These are phyloP conservation scores for Nectriaceae sp. DNA, from an alignment of 2,329 filamentous ascomycete genomes.

Conservation along the genomic window DNA sequence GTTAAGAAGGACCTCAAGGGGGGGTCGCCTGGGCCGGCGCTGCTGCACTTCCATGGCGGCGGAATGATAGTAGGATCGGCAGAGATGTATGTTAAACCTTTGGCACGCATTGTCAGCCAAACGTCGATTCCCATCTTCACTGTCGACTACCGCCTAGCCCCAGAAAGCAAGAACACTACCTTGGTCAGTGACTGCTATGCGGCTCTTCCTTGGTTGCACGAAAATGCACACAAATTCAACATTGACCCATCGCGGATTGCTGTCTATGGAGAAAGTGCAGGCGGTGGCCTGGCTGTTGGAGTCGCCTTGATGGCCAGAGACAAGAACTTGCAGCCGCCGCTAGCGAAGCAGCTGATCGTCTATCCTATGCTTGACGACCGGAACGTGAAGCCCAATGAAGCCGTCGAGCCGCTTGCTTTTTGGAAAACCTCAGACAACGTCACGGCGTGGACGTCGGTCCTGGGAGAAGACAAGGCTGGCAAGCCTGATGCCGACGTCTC, in stretches of 20 bases:
- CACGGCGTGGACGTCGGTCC: constrained; percentile 19
- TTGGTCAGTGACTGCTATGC: constrained; percentile 20
- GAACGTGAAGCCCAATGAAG: constrained; percentile 1
- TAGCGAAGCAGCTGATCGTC: constrained; percentile 17
- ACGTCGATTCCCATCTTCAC: constrained; percentile 16
- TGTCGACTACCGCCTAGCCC: constrained; percentile 23
- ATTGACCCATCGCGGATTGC: constrained; percentile 17
- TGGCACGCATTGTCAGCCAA: not conserved
- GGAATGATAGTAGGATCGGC: constrained; percentile 4
- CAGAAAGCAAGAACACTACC: constrained; percentile 16
- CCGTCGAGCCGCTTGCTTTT: constrained; percentile 9
- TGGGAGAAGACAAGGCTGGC: constrained; percentile 20
- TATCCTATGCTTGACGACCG: constrained; percentile 23
- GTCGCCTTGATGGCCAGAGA: constrained; percentile 18
- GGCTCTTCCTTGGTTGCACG: constrained; percentile 13
- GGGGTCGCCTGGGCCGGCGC: not conserved
- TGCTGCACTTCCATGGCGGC: constrained; percentile 2
- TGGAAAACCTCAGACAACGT: constrained; percentile 13
- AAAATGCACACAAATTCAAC: constrained; percentile 17
- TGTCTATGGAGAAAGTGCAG: constrained; percentile 20
- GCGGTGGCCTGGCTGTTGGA: constrained; percentile 14
- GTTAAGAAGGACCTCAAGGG: not conserved
- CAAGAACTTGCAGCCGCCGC: constrained; percentile 12
- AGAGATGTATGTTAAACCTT: not conserved
- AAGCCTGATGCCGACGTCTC: constrained; percentile 13